Evolutionary conservation across 179 eudicot genomes (phyloP).

Genomic region (Silene coronaria): DNA sequence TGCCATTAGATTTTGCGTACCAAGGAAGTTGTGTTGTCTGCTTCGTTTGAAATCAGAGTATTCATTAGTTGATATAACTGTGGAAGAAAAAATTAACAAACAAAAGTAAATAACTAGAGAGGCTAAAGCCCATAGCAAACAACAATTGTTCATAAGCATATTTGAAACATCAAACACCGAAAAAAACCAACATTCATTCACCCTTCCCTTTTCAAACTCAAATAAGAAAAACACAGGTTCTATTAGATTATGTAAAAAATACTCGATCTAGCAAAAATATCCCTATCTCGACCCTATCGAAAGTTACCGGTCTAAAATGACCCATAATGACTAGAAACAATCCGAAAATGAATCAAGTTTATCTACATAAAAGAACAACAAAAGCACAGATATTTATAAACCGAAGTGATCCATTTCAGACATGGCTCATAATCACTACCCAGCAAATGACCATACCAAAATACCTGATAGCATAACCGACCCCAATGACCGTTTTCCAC

Average conservation of each 20-base stretch:
- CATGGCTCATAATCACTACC: neutral
- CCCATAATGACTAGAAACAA: neutral
- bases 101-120: neutral
- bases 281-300: neutral
- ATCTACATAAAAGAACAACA: too few relatives aligned
- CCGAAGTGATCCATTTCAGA: neutral
- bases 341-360: too few relatives aligned
- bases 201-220: constrained; percentile 2
- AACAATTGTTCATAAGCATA: neutral
- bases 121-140: constrained; percentile 1
- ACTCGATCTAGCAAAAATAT: neutral
- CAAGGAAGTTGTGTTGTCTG: constrained; percentile 41
- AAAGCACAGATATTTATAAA: too few relatives aligned
- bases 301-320: neutral
- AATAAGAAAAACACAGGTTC: neutral
- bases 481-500: neutral
- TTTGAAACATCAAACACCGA: neutral
- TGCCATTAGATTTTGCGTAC: constrained; percentile 34
- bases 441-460: neutral
- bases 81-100: constrained; percentile 20
- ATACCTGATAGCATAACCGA: neutral
- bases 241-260: neutral
- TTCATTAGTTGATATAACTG: constrained; percentile 77
- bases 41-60: constrained; percentile 48
- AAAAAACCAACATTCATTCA: neutral